Base-by-base conservation (phyloP, 192 early-diverging fungal genomes). In the Coemansia sp. region DNA sequence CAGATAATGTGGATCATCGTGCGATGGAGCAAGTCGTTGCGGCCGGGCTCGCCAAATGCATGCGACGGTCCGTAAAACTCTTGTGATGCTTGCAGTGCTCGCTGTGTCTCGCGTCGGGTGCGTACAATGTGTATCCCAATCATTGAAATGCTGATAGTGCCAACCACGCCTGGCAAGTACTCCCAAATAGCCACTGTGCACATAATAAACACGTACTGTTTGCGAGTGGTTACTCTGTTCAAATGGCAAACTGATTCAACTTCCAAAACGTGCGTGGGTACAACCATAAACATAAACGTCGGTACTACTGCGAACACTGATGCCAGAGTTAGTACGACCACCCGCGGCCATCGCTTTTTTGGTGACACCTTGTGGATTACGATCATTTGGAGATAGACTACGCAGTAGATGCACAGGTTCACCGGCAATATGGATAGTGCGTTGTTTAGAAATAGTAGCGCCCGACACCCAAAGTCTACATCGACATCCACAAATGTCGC, bases 341-440 rank as follows among this genome's bases (percentile, higher is more conserved):
- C 63, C 8, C 70, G 57, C 21, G 75, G 66, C 66, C 62, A 72
- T 22, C 66, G 62, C 37, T 69, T 67, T 0, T n/a, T 38, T 0
- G 75, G 75, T 21, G 62, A 59, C 0, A 78, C 50, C 23, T 64
- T 65, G 66, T 78, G 66, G 31, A 78, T 57, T 0, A 78, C 53
- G 5, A 72, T 53, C 7, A 78, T 37, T n/a, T 78, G 75, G 14
- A 78, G 58, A 17, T 78, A 78, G 7, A 78, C 47, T 14, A 72
- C 75, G 28, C 70, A 72, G 40, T 72, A 72, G 36, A 66, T 49
- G 23, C 61, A 62, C 31, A 66, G 26, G 31, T 74, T 64, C 15
- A 68, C 60, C 3, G 66, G 66, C 34, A 74, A 50, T 3, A 51
- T n/a, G 7, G 72, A 38, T 4, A 55, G 11, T 15, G 17, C 38